Conservation (phyloP, 169 alveolate genomes). For the Plasmodium chabaudi region DNA sequence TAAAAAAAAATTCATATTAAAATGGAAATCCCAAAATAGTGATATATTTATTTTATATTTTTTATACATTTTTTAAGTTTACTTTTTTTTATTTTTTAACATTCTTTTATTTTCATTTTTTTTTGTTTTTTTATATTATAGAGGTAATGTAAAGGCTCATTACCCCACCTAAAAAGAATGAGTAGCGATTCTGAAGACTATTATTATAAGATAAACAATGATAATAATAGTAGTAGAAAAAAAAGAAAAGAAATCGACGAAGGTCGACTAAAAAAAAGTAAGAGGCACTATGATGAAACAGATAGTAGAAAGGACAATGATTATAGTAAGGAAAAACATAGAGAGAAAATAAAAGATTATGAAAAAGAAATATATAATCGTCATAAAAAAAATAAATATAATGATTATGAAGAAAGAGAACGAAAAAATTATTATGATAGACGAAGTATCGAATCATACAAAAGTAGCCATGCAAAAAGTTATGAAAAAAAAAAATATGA, state of each 20-base stretch:
- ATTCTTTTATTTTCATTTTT: too few species aligned
- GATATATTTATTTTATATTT: too few species aligned
- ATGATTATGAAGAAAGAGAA: neutral
- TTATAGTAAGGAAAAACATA: constrained; percentile 10
- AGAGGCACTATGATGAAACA: too few species aligned
- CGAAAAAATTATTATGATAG: constrained; percentile 59
- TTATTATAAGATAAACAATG: neutral
- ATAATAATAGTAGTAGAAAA: constrained; percentile 11
- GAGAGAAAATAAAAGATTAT: neutral
- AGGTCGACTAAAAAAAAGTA: too few species aligned
- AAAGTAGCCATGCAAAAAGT: constrained; percentile 31
- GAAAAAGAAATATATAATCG: constrained; percentile 9
- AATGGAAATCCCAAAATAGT: too few species aligned
- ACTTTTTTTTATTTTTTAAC: too few species aligned
- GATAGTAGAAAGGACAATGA: neutral
- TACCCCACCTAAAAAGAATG: neutral
- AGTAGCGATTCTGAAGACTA: neutral
- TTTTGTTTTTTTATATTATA: too few species aligned
- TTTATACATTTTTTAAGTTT: too few species aligned
- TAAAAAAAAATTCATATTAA: too few species aligned
- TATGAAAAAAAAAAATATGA: constrained; percentile 25
- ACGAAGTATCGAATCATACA: neutral
- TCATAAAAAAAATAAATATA: neutral
- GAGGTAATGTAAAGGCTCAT: too few species aligned
- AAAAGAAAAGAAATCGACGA: constrained; percentile 3